Base-by-base conservation (phyloP, 305 asterid genomes). In the Ruellia speciosa region DNA sequence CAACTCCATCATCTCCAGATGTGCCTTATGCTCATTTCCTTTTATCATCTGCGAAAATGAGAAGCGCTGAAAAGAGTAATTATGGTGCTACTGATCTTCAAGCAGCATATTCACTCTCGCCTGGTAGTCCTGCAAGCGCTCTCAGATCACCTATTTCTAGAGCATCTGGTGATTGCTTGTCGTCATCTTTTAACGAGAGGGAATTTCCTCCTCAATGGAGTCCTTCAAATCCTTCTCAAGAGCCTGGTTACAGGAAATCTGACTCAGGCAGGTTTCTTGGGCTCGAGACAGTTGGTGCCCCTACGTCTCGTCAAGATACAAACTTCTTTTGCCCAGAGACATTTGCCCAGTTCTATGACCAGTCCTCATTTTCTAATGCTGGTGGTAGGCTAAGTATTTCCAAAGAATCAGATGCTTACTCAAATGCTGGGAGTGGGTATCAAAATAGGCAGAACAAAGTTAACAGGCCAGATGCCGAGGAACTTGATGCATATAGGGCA, bases 321-420 rank as follows among this genome's bases (percentile, higher is more conserved):
- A 93, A 93, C 75, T 93, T 93, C 78, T 93, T 93, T 82, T 88
- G 96, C 70, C 99, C 99, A 0, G 97, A 83, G 72, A 93, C 97
- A 14, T 93, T 88, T 69, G 97, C 99, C 0, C 90, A 93, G 66
- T 93, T 78, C 76, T 93, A 93, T 68, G 97, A 93, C 62, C 99
- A 81, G 69, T 82, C 97, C 0, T 86, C 84, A 15, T 69, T 81
- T 58, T 77, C 96, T 57, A 85, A 88, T 62, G 72, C 94, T 37
- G 97, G 94, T 74, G 99, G 97, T 54, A 70, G 99, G 70, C 58
- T 93, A 49, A 93, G 99, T 64, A 87, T 93, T 67, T 93, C 99
- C 15, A 75, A 77, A 56, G 99, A 93, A 65, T 63, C 95, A 19
- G 99, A 88, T 69, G 88, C 87, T 63, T 82, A 81, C 75, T 60